Evolutionary conservation across 768 basidiomycete genomes (phyloP), one percentile per base, ranked within the genome.

Genomic region (Symmetrospora coprosmae): DNA sequence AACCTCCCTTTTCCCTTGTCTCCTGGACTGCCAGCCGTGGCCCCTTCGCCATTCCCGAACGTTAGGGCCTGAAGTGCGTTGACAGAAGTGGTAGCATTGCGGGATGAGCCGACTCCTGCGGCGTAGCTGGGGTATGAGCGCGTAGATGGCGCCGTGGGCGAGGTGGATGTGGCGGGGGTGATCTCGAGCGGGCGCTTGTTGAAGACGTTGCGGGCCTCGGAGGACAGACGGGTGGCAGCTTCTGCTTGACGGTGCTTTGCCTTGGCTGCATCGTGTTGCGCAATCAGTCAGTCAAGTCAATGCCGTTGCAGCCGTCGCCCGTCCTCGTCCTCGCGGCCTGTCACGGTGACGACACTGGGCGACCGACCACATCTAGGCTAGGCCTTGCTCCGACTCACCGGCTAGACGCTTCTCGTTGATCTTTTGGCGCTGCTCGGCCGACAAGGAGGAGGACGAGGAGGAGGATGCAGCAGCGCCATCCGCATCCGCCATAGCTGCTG

Each of bases 141-240:
- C 1, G 37, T 38, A n/a, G 39, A 25, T 0, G 68, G 70, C 0
- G 74, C 77, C 3, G 84, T 84, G 1, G 83, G 80, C 17, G 82
- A 81, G 13, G 75, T 78, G 27, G 82, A 81, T 6, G 71, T 73
- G n/a, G 80, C 79, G 39, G 82, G 76, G 2, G 77, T 74, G 27
- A 78, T 78, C 41, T 73, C 74, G 2, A 89, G 72, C 5, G 55
- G 55, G 6, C 55, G 23, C 31, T 58, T 58, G 33, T 58, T 58
- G 43, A 45, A 45, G 23, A 45, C 41, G 23, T 58, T 58, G 16
- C 43, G 40, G 17, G 16, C 23, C 37, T 58, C 55, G 14, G 55
- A 30, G 5, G 55, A 45, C 17, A 45, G 16, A 2, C 55, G 28
- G 9, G 38, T 45, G 28, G 43, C 41, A 2, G 30, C 27, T 34